phyloP scores from a whole-genome alignment of 331 rosid species.

The Pyrus hybrid region DNA sequence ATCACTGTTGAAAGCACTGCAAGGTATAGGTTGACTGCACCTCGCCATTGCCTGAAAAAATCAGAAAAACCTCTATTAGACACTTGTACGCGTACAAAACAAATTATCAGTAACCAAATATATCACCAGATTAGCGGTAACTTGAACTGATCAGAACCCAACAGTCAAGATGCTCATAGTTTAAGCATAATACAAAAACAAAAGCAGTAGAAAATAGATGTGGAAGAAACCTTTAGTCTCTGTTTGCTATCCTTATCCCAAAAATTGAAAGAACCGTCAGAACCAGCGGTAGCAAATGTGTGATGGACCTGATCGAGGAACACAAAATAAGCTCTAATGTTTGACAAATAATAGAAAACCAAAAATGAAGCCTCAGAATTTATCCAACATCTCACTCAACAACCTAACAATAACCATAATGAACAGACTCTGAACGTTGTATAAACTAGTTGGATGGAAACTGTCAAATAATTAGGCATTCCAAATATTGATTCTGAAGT shows the following conservation, averaged over 20 bases:
- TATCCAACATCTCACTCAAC: neutral
- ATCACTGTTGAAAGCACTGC: slow-evolving; percentile 78
- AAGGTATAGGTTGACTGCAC: slow-evolving; percentile 89
- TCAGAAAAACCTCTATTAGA: slow-evolving; percentile 3
- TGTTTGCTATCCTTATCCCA: slow-evolving; percentile 98
- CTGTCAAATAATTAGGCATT: neutral
- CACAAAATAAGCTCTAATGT: neutral
- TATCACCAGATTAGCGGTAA: neutral
- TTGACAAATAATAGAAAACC: neutral
- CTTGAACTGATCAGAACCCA: neutral
- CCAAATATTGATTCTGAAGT: neutral
- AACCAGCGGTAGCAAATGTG: slow-evolving; percentile 95
- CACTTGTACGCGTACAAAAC: neutral
- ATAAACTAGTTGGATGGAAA: neutral
- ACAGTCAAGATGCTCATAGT: neutral
- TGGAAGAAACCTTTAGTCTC: slow-evolving; percentile 64
- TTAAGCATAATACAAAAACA: neutral
- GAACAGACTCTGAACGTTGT: neutral
- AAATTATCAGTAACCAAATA: neutral
- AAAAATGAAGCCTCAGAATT: slow-evolving; percentile 1
- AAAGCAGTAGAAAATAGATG: neutral
- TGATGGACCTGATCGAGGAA: slow-evolving; percentile 59
- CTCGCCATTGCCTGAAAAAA: slow-evolving; percentile 77
- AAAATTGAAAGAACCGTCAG: slow-evolving; percentile 94
- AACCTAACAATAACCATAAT: neutral